Evolutionary conservation across 305 asterid species (phyloP).

Genomic region (Andrographis paniculata): DNA sequence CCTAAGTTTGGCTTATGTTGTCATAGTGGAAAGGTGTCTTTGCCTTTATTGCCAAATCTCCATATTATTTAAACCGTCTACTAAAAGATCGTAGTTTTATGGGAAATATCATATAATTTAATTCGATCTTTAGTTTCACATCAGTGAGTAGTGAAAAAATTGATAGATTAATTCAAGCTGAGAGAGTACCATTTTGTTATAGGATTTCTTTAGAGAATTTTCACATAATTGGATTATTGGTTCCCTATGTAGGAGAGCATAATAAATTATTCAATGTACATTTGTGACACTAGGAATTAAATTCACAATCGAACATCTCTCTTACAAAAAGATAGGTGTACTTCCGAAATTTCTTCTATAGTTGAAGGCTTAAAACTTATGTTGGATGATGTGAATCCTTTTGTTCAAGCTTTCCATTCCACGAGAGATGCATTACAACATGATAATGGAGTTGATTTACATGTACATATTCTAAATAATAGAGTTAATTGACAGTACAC

Average conservation of each 20-base stretch:
- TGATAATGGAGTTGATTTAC: no score
- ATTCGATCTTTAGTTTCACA: background rate
- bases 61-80: background rate
- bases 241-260: background rate
- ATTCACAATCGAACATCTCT: background rate
- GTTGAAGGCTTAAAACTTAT: no score
- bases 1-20: no score
- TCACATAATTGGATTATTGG: background rate
- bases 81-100: background rate
- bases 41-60: background rate
- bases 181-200: background rate
- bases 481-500: no score
- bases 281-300: background rate
- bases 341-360: no score
- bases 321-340: no score
- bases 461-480: no score
- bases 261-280: background rate
- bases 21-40: background rate
- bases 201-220: background rate
- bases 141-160: no score
- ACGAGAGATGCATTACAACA: no score
- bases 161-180: background rate
- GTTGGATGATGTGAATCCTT: no score
- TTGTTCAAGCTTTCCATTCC: background rate
- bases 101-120: background rate